Percentiles rank a stretch among this genome's conserved stretches.
These are phyloP conservation scores for Asterella californica DNA, from an alignment of 225 moss, liverwort and hornwort genomes.

Conservation along the genomic window DNA sequence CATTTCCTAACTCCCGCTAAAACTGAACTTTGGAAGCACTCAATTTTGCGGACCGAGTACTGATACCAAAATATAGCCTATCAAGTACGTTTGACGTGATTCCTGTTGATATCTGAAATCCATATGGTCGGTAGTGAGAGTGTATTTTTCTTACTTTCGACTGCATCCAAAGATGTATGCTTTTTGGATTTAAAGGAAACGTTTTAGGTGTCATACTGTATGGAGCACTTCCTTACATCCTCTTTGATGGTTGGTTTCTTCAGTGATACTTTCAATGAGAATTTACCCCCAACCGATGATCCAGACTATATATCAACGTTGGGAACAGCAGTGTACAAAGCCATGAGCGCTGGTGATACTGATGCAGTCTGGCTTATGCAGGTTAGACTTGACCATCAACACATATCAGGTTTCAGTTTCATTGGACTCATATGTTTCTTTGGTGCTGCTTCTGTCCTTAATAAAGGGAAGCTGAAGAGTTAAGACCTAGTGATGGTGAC, in stretches of 20 bases:
- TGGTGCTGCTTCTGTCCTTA: too few species aligned
- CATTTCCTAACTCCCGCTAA: too few species aligned
- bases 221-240: background rate
- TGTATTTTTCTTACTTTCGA: conserved; percentile 28
- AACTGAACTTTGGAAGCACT: too few species aligned
- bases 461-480: too few species aligned
- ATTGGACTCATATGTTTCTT: background rate
- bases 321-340: conserved; percentile 76
- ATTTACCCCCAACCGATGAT: conserved; percentile 83
- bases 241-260: background rate
- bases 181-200: background rate
- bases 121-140: too few species aligned
- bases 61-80: too few species aligned
- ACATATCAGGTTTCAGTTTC: background rate
- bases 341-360: conserved; percentile 78
- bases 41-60: conserved; percentile 21
- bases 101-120: conserved; percentile 18
- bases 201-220: background rate
- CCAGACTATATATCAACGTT: conserved; percentile 74
- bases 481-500: too few species aligned
- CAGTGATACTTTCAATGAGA: conserved; percentile 93
- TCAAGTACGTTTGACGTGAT: background rate
- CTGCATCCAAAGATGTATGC: too few species aligned
- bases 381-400: conserved; percentile 28
- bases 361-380: conserved; percentile 94